These are phyloP conservation scores for Backusella liffmaniae DNA, from an alignment of 192 early-diverging fungal species.

Conservation along the genomic window DNA sequence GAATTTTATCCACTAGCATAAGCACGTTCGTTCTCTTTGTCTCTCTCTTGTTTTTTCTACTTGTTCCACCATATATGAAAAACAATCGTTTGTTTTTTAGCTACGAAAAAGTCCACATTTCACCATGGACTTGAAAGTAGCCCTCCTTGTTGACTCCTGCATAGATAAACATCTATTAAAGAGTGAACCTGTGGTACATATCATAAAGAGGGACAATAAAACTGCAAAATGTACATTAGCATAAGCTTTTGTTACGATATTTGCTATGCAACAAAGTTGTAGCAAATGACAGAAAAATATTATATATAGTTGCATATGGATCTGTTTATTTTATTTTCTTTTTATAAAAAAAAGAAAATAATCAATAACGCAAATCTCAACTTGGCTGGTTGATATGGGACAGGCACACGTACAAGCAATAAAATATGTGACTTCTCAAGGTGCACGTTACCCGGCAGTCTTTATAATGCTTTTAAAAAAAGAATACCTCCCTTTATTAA, in stretches of 20 bases:
- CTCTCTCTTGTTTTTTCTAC: too few species aligned
- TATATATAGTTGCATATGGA: background rate
- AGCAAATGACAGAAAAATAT: background rate
- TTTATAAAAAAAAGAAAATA: background rate
- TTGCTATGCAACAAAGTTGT: background rate
- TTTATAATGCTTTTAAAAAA: conserved; percentile 15
- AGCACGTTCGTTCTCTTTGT: background rate
- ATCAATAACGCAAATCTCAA: background rate
- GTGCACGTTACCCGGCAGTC: background rate
- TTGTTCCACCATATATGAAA: background rate
- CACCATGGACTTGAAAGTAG: background rate
- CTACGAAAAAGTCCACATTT: background rate
- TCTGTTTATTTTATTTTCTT: background rate
- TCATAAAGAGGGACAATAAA: background rate
- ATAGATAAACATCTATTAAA: background rate
- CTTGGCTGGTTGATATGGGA: background rate
- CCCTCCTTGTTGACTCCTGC: background rate
- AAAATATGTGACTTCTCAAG: conserved; percentile 5
- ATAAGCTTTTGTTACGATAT: conserved; percentile 6
- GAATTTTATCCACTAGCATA: background rate
- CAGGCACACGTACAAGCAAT: background rate
- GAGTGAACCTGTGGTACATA: background rate
- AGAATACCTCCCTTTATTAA: background rate
- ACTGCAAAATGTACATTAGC: background rate
- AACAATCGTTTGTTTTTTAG: background rate